A percentile compares a stretch with the other conserved stretches of the same genome.
Evolutionary conservation across 352 stramenopile genomes (phyloP).

Genomic region (Phytophthora sansomeana): DNA sequence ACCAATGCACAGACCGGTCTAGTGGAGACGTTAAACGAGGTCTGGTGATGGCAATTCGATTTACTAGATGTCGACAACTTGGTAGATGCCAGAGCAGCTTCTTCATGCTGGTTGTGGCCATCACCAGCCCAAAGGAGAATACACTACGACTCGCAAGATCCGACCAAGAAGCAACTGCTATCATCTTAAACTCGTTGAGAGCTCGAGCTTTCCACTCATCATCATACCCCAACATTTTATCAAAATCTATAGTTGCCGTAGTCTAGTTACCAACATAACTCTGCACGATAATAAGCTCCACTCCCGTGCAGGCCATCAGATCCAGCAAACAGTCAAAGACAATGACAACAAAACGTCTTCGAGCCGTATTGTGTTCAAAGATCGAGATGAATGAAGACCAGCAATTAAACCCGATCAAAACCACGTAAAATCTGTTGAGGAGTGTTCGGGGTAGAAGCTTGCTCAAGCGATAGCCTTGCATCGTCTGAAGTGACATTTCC

Average conservation of each 20-base stretch:
- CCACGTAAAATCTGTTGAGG: conserved; percentile 37
- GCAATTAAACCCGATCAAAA: conserved; percentile 32
- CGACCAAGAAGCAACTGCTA: conserved; percentile 31
- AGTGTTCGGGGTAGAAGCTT: conserved; percentile 10
- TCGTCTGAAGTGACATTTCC: conserved; percentile 22
- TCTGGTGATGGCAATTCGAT: too few species aligned
- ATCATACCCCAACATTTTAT: conserved; percentile 10
- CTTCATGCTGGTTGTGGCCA: conserved; percentile 21
- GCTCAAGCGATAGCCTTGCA: conserved; percentile 34
- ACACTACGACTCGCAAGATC: conserved; percentile 22
- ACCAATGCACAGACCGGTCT: too few species aligned
- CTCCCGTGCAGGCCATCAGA: conserved; percentile 22
- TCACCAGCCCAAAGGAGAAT: conserved; percentile 26
- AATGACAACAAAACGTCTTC: conserved; percentile 17
- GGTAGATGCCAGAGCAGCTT: too few species aligned
- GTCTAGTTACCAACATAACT: conserved; percentile 19
- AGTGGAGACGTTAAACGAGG: too few species aligned
- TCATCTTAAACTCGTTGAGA: conserved; percentile 34
- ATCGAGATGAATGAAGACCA: conserved; percentile 19
- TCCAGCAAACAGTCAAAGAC: conserved; percentile 28
- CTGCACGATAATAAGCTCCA: conserved; percentile 6
- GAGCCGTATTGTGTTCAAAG: not conserved
- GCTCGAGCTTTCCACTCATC: conserved; percentile 31
- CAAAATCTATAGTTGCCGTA: conserved; percentile 1
- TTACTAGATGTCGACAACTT: too few species aligned